phyloP scores from a whole-genome alignment of 2,329 filamentous ascomycete genomes.

The Penicillium sp. region DNA sequence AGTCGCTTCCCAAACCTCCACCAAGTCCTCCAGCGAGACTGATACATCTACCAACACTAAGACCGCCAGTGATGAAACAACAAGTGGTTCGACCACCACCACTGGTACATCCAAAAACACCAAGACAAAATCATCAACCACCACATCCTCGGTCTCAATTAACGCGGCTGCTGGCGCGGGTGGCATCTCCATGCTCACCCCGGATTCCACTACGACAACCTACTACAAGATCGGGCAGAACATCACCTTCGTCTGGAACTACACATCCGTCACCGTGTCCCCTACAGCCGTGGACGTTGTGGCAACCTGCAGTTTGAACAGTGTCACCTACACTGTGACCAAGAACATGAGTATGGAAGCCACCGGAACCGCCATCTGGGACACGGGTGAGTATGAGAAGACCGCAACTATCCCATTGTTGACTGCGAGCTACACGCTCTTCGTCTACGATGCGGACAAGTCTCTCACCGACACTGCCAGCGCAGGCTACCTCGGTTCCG shows the following conservation, averaged over 20 bases:
- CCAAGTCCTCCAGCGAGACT: constrained; percentile 18
- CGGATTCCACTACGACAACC: constrained; percentile 50
- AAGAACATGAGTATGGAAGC: constrained; percentile 57
- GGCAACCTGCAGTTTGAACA: constrained; percentile 61
- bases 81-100: constrained; percentile 14
- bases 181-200: constrained; percentile 63
- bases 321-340: constrained; percentile 62
- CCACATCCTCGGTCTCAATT: constrained; percentile 44
- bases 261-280: constrained; percentile 61
- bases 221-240: constrained; percentile 66
- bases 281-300: constrained; percentile 62
- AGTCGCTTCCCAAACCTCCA: constrained; percentile 10
- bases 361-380: constrained; percentile 59
- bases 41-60: constrained; percentile 18
- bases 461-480: constrained; percentile 52
- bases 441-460: constrained; percentile 60
- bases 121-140: constrained; percentile 23
- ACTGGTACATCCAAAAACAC: constrained; percentile 19
- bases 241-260: constrained; percentile 68
- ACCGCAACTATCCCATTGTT: constrained; percentile 54
- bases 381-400: constrained; percentile 56
- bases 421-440: constrained; percentile 62
- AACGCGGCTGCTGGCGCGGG: constrained; percentile 58
- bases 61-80: constrained; percentile 14
- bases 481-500: constrained; percentile 57